phyloP scores from a whole-genome alignment of 768 basidiomycete species.

The Russula abietina region DNA sequence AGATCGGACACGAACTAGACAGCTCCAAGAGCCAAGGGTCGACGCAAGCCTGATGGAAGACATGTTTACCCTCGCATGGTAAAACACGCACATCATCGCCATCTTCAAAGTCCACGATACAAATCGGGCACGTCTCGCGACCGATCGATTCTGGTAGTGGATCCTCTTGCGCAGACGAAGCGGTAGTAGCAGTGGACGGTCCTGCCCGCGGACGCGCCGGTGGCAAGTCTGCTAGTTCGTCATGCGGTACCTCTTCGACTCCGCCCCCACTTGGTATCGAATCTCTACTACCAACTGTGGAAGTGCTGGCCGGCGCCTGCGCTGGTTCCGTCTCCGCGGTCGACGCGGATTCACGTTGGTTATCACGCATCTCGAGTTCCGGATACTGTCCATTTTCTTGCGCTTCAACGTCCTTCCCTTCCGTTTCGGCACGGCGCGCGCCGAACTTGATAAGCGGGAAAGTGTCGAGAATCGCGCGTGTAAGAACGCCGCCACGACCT shows the following conservation, averaged over 20 bases:
- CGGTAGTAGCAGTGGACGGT: slow-evolving; percentile 22
- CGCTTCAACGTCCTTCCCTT: slow-evolving; percentile 11
- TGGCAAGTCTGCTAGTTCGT: slow-evolving; percentile 13
- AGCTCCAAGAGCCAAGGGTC: slow-evolving; percentile 91
- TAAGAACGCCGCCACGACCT: slow-evolving; percentile 38
- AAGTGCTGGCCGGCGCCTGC: neutral
- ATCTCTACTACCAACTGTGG: neutral
- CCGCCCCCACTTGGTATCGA: neutral
- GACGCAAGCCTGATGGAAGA: slow-evolving; percentile 85
- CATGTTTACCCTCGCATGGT: slow-evolving; percentile 87
- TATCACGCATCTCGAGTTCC: neutral
- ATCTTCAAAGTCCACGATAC: slow-evolving; percentile 89
- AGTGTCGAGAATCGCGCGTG: slow-evolving; percentile 90
- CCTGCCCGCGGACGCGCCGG: slow-evolving; percentile 21
- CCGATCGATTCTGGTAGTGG: slow-evolving; percentile 63
- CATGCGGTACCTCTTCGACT: neutral
- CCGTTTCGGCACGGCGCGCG: slow-evolving; percentile 12
- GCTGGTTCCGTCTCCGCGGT: neutral
- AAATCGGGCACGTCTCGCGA: slow-evolving; percentile 89
- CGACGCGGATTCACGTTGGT: neutral
- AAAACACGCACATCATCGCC: slow-evolving; percentile 88
- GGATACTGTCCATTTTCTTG: slow-evolving; percentile 3
- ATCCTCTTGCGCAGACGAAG: slow-evolving; percentile 31
- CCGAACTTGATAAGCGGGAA: slow-evolving; percentile 92
- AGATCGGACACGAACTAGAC: slow-evolving; percentile 87